phyloP scores from a whole-genome alignment of 176 grass and related monocot genomes.

The Bonia amplexicaulis region DNA sequence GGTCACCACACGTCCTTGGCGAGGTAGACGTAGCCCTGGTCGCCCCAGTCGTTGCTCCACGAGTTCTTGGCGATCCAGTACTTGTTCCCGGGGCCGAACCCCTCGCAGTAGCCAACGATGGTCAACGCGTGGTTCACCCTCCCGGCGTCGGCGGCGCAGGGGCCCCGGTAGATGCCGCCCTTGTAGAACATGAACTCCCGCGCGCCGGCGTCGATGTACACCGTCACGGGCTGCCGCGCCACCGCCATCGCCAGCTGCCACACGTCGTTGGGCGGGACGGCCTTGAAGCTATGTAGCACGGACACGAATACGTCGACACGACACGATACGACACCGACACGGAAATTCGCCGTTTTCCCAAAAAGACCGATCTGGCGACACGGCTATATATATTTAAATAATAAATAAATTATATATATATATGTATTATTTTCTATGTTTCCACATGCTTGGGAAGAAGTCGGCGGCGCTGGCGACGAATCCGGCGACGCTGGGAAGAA shows the following conservation, averaged over 20 bases:
- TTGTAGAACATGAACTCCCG: conserved; percentile 41
- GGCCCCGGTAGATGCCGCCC: conserved; percentile 39
- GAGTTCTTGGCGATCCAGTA: conserved; percentile 59
- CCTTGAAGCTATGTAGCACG: too few species aligned
- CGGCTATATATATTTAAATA: too few species aligned
- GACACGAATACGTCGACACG: too few species aligned
- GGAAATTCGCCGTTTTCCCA: too few species aligned
- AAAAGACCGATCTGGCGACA: too few species aligned
- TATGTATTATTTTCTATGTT: too few species aligned
- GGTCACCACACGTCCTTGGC: conserved; percentile 26
- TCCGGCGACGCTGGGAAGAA: too few species aligned
- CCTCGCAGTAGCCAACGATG: conserved; percentile 47
- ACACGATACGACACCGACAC: too few species aligned
- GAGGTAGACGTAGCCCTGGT: conserved; percentile 31
- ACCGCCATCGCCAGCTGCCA: conserved; percentile 30
- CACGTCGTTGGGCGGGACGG: conserved; percentile 36
- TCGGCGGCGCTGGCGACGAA: too few species aligned
- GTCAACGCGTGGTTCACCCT: conserved; percentile 38
- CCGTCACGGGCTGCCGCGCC: conserved; percentile 42
- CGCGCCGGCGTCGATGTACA: conserved; percentile 27
- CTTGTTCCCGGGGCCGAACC: not conserved
- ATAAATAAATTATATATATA: too few species aligned
- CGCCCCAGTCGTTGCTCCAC: conserved; percentile 48
- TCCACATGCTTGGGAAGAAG: too few species aligned
- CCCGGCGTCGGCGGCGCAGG: not conserved